These are phyloP conservation scores for Wickerhamomyces tratensis DNA, from an alignment of 805 yeast genomes.

Conservation along the genomic window DNA sequence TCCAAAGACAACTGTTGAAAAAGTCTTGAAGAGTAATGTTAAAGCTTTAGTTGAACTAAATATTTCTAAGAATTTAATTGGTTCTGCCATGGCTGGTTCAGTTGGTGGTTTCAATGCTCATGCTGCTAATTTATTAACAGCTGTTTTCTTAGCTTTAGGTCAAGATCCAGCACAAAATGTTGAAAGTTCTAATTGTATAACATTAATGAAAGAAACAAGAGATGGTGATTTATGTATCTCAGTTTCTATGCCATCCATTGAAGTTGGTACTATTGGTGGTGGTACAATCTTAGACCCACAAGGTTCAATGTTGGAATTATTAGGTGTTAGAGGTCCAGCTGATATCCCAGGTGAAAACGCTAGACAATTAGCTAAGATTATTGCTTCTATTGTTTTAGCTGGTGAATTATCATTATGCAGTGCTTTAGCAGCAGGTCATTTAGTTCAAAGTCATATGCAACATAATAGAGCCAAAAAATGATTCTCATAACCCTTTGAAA, in stretches of 20 bases:
- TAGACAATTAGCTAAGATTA: slow-evolving; percentile 81
- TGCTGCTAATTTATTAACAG: slow-evolving; percentile 94
- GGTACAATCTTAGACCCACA: slow-evolving; percentile 98
- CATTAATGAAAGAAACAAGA: slow-evolving; percentile 73
- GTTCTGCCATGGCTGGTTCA: slow-evolving; percentile 98
- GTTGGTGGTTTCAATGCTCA: slow-evolving; percentile 98
- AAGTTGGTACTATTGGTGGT: slow-evolving; percentile 99
- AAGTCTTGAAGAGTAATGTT: slow-evolving; percentile 85
- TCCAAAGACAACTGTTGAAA: slow-evolving; percentile 71
- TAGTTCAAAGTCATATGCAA: slow-evolving; percentile 95
- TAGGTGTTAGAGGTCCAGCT: slow-evolving; percentile 94
- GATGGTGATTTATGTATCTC: slow-evolving; percentile 81
- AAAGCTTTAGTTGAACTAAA: slow-evolving; percentile 88
- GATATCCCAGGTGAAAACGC: slow-evolving; percentile 92
- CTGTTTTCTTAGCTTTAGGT: slow-evolving; percentile 89
- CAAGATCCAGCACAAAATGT: slow-evolving; percentile 99
- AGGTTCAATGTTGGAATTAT: slow-evolving; percentile 86
- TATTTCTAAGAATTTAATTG: slow-evolving; percentile 81
- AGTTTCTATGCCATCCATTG: slow-evolving; percentile 99
- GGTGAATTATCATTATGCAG: slow-evolving; percentile 92
- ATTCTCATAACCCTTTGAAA: too few species aligned
- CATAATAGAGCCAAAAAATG: slow-evolving; percentile 67
- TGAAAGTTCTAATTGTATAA: slow-evolving; percentile 95
- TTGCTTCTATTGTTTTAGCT: slow-evolving; percentile 92
- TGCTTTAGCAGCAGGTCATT: slow-evolving; percentile 97